These are phyloP conservation scores for Helotiales sp. DNA, from an alignment of 2,329 filamentous ascomycete species.

Conservation along the genomic window DNA sequence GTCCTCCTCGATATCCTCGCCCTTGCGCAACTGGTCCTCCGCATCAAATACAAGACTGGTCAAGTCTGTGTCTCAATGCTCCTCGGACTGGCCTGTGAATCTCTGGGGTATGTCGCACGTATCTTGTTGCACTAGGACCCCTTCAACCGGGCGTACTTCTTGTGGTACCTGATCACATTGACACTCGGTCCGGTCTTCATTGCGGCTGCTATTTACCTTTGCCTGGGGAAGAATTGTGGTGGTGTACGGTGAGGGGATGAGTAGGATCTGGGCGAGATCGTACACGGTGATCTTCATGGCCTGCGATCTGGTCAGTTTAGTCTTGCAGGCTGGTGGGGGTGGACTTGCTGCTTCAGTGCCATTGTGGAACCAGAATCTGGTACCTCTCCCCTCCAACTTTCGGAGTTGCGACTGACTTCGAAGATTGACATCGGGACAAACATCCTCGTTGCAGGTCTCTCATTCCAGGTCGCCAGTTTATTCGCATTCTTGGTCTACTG, in stretches of 20 bases:
- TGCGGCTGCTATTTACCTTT: conserved; percentile 61
- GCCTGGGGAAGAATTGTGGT: conserved; percentile 60
- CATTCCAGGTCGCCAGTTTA: conserved; percentile 59
- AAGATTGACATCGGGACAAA: conserved; percentile 52
- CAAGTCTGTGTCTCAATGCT: conserved; percentile 58
- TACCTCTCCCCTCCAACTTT: conserved; percentile 21
- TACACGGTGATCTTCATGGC: conserved; percentile 64
- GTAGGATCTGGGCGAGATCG: conserved; percentile 49
- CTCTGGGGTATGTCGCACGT: conserved; percentile 60
- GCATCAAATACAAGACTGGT: conserved; percentile 58
- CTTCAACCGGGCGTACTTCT: conserved; percentile 53
- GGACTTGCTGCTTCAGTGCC: conserved; percentile 56
- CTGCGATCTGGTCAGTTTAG: conserved; percentile 63
- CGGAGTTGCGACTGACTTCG: background rate
- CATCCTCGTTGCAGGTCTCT: conserved; percentile 63
- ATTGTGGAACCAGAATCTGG: conserved; percentile 44
- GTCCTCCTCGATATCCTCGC: conserved; percentile 56
- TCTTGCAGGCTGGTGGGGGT: conserved; percentile 62
- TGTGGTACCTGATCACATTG: conserved; percentile 59
- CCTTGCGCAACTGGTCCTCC: conserved; percentile 53
- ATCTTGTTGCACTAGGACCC: conserved; percentile 58
- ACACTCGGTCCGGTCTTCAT: conserved; percentile 63
- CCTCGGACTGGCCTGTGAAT: conserved; percentile 57
- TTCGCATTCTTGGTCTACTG: conserved; percentile 39
- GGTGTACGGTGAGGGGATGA: conserved; percentile 54